Conservation (phyloP, 306 rosid genomes). For the Lablab purpureus region DNA sequence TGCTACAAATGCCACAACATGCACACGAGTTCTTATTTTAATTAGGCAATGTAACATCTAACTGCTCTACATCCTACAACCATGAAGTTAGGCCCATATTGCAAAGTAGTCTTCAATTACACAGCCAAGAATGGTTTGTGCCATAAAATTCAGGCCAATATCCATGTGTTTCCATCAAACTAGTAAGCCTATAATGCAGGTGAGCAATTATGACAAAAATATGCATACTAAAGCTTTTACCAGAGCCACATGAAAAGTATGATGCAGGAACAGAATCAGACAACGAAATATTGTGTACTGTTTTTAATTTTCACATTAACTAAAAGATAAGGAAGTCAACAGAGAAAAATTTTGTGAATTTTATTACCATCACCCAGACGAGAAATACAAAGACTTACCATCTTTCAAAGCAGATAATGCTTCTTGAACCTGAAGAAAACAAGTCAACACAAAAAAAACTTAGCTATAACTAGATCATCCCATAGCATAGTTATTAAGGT, state of each 20-base stretch:
- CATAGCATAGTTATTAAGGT: conserved; percentile 6
- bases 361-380: conserved; percentile 12
- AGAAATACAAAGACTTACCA: conserved; percentile 56
- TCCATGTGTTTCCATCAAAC: background rate
- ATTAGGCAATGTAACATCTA: conserved; percentile 21
- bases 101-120: conserved; percentile 26
- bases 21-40: conserved; percentile 1
- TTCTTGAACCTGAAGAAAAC: conserved; percentile 66
- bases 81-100: conserved; percentile 10
- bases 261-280: background rate
- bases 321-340: conserved; percentile 29
- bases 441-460: conserved; percentile 10
- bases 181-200: conserved; percentile 26
- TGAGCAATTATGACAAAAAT: conserved; percentile 17
- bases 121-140: conserved; percentile 11
- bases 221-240: conserved; percentile 18
- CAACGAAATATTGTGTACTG: background rate
- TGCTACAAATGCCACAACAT: conserved; percentile 3
- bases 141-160: conserved; percentile 30
- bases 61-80: background rate
- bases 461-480: conserved; percentile 36
- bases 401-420: conserved; percentile 71
- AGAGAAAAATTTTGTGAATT: conserved; percentile 26
- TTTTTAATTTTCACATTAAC: conserved; percentile 10
- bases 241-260: background rate